Conservation (phyloP, 768 basidiomycete species). For the Pleurotus djamor region DNA sequence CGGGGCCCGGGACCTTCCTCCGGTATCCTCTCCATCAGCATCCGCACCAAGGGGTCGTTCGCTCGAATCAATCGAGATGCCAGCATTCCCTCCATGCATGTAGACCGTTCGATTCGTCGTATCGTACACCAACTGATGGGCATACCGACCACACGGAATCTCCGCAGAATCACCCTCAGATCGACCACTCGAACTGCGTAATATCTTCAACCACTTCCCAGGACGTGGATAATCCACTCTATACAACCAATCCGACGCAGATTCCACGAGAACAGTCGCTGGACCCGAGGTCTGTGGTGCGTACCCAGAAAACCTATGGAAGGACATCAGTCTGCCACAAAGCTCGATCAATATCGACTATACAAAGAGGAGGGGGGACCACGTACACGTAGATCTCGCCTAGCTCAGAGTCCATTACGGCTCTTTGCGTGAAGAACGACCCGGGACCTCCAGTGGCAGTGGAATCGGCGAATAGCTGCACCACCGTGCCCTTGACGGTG, state of each 20-base stretch:
- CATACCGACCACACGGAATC: constrained; percentile 64
- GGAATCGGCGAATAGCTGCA: constrained; percentile 65
- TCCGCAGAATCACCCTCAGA: constrained; percentile 15
- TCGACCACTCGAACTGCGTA: constrained; percentile 27
- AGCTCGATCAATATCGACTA: neutral
- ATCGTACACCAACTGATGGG: constrained; percentile 79
- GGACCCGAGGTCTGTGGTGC: constrained; percentile 36
- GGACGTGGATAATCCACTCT: constrained; percentile 51
- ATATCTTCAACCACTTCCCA: constrained; percentile 64
- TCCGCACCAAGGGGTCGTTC: constrained; percentile 7
- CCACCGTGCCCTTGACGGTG: constrained; percentile 51
- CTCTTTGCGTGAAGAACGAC: constrained; percentile 72
- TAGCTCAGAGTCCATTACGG: constrained; percentile 59
- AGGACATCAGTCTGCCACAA: neutral
- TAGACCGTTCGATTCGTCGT: constrained; percentile 51
- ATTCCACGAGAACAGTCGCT: constrained; percentile 38
- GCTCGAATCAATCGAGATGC: constrained; percentile 17
- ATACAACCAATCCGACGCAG: constrained; percentile 67
- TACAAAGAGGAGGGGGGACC: neutral
- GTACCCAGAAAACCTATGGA: constrained; percentile 59
- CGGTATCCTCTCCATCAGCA: constrained; percentile 17
- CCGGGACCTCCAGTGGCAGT: constrained; percentile 62
- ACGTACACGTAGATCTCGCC: constrained; percentile 76
- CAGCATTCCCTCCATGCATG: constrained; percentile 79
- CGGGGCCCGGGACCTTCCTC: constrained; percentile 8